Conservation (phyloP, 192 early-diverging fungal genomes). For the Entomortierella chlamydospora region DNA sequence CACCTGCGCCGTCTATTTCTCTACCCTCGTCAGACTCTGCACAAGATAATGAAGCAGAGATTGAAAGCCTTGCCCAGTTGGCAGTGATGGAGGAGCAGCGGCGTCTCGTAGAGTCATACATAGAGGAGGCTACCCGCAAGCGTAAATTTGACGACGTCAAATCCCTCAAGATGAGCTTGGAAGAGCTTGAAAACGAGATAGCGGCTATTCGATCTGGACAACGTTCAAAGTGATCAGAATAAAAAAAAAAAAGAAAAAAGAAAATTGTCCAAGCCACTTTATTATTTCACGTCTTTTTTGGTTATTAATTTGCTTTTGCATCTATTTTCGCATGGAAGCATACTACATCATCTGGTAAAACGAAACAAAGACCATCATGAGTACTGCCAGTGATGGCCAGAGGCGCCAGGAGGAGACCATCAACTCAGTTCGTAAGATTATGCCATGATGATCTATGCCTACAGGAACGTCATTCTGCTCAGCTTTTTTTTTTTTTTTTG, state of each 20-base stretch:
- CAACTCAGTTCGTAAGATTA: not conserved
- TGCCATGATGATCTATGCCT: too few species aligned
- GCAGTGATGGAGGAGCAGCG: conserved; percentile 77
- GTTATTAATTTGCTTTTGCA: not conserved
- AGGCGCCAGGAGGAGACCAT: not conserved
- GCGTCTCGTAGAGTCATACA: conserved; percentile 69
- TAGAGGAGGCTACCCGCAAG: conserved; percentile 71
- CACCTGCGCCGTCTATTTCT: conserved; percentile 39
- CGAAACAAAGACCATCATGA: conserved; percentile 3
- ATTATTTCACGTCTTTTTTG: not conserved
- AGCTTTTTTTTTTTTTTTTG: too few species aligned
- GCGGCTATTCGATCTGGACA: conserved; percentile 33
- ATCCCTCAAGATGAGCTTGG: conserved; percentile 70
- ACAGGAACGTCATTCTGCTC: too few species aligned
- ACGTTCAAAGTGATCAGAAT: not conserved
- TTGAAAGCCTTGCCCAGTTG: conserved; percentile 54
- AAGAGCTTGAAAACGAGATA: conserved; percentile 75
- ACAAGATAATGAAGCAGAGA: conserved; percentile 32
- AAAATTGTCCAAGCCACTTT: not conserved
- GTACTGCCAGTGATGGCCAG: conserved; percentile 11
- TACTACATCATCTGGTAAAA: too few species aligned
- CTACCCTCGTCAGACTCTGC: conserved; percentile 15
- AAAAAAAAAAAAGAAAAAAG: not conserved
- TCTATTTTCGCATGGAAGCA: too few species aligned
- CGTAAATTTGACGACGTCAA: conserved; percentile 80